Conservation (phyloP, 2,329 filamentous ascomycete genomes). For the Sarocladiaceae sp. region DNA sequence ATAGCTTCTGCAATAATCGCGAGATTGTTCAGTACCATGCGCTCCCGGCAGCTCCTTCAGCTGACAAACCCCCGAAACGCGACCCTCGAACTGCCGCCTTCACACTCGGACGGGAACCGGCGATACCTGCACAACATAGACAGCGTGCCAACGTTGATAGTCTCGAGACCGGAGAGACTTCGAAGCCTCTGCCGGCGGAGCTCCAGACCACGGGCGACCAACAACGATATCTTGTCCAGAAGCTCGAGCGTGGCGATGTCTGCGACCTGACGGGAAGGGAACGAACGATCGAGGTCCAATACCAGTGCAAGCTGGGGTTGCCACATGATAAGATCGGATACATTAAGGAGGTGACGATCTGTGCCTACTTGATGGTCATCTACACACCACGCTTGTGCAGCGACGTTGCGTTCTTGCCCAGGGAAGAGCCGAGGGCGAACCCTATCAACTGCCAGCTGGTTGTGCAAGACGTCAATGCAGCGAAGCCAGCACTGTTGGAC, state of each 20-base stretch:
- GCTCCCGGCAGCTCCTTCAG: constrained; percentile 55
- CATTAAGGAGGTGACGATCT: constrained; percentile 91
- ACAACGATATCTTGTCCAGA: constrained; percentile 75
- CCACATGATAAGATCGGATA: constrained; percentile 74
- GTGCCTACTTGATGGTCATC: constrained; percentile 88
- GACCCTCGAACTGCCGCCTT: constrained; percentile 75
- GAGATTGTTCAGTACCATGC: constrained; percentile 91
- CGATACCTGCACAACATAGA: constrained; percentile 22
- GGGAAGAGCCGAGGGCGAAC: constrained; percentile 72
- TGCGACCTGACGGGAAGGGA: constrained; percentile 83
- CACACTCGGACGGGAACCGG: constrained; percentile 59
- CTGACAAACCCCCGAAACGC: constrained; percentile 69
- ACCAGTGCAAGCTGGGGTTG: constrained; percentile 71
- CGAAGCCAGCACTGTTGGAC: constrained; percentile 3
- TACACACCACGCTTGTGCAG: constrained; percentile 85
- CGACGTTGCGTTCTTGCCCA: constrained; percentile 81
- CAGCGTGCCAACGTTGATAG: constrained; percentile 9
- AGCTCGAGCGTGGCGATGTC: constrained; percentile 70
- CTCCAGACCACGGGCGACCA: constrained; percentile 80
- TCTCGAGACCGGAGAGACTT: constrained; percentile 16
- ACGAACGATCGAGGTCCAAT: constrained; percentile 79
- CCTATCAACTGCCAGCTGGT: constrained; percentile 73
- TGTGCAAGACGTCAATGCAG: constrained; percentile 31
- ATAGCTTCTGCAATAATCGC: constrained; percentile 87
- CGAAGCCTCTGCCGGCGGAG: constrained; percentile 46